These are phyloP conservation scores for Nannizzia gypsea DNA, from an alignment of 2,329 filamentous ascomycete species.

Conservation along the genomic window DNA sequence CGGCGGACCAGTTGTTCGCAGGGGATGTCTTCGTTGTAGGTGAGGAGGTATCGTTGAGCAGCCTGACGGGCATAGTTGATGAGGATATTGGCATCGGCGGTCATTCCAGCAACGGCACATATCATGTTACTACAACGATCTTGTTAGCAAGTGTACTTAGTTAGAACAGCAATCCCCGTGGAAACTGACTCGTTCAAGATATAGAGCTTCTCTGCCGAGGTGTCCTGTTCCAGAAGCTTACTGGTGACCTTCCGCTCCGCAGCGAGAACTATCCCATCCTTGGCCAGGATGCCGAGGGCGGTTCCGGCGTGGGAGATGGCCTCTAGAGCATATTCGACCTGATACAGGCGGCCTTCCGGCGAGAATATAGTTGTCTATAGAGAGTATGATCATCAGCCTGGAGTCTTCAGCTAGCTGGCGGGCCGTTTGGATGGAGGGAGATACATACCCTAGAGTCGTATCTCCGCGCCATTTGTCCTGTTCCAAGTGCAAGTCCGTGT, in stretches of 20 bases:
- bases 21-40: conserved; percentile 99
- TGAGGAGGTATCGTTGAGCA: conserved; percentile 93
- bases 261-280: conserved; percentile 95
- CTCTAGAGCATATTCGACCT: conserved; percentile 98
- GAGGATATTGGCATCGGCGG: conserved; percentile 97
- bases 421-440: conserved; percentile 13
- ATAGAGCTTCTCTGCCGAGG: conserved; percentile 98
- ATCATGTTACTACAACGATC: conserved; percentile 78
- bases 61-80: conserved; percentile 99
- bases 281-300: conserved; percentile 88
- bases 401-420: conserved; percentile 5
- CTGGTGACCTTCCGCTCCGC: conserved; percentile 98
- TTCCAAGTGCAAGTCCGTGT: neutral
- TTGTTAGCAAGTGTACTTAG: conserved; percentile 3
- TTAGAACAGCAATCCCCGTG: neutral
- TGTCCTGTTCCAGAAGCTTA: conserved; percentile 98
- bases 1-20: conserved; percentile 96
- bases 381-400: conserved; percentile 17
- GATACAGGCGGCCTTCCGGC: conserved; percentile 93
- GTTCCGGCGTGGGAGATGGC: conserved; percentile 98
- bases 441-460: conserved; percentile 83
- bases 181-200: conserved; percentile 82
- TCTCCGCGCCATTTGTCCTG: conserved; percentile 70
- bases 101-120: conserved; percentile 97
- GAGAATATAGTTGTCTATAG: conserved; percentile 96